phyloP scores from a whole-genome alignment of 139 green algal genomes.

The Coccomyxa sp. region DNA sequence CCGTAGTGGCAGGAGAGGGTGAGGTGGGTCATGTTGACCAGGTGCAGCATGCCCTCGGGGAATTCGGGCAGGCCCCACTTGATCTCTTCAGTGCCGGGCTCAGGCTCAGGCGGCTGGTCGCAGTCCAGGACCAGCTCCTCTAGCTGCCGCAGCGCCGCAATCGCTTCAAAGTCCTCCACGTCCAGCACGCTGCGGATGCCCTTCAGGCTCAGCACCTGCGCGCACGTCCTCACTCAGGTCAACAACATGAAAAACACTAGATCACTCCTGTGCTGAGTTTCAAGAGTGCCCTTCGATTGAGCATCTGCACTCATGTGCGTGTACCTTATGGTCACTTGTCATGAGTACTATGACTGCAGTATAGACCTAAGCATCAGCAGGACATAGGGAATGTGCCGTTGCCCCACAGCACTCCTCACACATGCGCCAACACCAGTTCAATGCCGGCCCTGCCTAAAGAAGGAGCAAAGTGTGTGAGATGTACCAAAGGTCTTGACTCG shows the following conservation, averaged over 20 bases:
- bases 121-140: conserved; percentile 30
- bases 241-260: background rate
- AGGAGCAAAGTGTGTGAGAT: too few species aligned
- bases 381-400: too few species aligned
- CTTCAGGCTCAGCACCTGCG: conserved; percentile 25
- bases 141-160: conserved; percentile 12
- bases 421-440: too few species aligned
- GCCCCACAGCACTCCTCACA: too few species aligned
- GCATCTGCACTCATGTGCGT: too few species aligned
- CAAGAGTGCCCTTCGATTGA: too few species aligned
- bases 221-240: background rate
- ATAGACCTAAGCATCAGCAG: too few species aligned
- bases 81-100: conserved; percentile 1
- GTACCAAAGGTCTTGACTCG: too few species aligned
- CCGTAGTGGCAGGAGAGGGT: conserved; percentile 30
- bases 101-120: conserved; percentile 19
- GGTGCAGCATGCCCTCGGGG: conserved; percentile 21
- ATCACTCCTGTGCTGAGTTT: too few species aligned
- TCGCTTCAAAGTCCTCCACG: conserved; percentile 7
- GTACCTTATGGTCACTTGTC: too few species aligned
- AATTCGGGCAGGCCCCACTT: conserved; percentile 29
- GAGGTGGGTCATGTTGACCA: conserved; percentile 29
- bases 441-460: too few species aligned
- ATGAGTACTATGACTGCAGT: too few species aligned
- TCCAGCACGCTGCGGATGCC: conserved; percentile 14